phyloP scores from a whole-genome alignment of 495 filamentous ascomycete genomes.

The Lentithecium fluviatile region DNA sequence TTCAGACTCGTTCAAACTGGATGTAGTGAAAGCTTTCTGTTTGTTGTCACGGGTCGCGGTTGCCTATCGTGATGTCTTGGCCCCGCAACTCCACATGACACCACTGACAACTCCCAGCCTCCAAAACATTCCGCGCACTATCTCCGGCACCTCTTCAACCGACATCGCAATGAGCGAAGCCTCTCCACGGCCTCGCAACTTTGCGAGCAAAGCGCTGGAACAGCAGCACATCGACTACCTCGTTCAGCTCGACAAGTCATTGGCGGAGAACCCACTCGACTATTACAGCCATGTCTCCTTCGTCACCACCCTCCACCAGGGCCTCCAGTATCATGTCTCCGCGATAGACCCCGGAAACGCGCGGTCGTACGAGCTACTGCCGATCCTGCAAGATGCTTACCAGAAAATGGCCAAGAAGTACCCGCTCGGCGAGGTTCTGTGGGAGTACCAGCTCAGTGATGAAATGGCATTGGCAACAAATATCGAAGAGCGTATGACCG shows the following conservation, averaged over 20 bases:
- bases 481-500: constrained; percentile 63
- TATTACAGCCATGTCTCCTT: constrained; percentile 65
- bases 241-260: constrained; percentile 53
- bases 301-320: constrained; percentile 62
- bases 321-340: constrained; percentile 58
- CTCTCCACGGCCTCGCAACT: constrained; percentile 50
- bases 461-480: constrained; percentile 60
- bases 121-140: constrained; percentile 53
- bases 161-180: constrained; percentile 60
- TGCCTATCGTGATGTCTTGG: background rate
- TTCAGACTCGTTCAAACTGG: no score
- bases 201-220: constrained; percentile 53
- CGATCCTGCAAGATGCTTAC: constrained; percentile 61
- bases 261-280: constrained; percentile 61
- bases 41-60: background rate
- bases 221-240: constrained; percentile 55
- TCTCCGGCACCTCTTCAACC: constrained; percentile 54
- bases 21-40: background rate
- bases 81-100: background rate
- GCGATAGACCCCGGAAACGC: constrained; percentile 44
- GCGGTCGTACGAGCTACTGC: constrained; percentile 57
- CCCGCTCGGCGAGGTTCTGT: constrained; percentile 64
- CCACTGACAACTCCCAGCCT: constrained; percentile 46
- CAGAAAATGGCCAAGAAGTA: constrained; percentile 66
- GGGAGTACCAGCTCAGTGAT: constrained; percentile 64